Percentiles rank a stretch among this genome's conserved stretches.
phyloP scores from a whole-genome alignment of 2,329 filamentous ascomycete genomes.

The Clonostachys rosea region DNA sequence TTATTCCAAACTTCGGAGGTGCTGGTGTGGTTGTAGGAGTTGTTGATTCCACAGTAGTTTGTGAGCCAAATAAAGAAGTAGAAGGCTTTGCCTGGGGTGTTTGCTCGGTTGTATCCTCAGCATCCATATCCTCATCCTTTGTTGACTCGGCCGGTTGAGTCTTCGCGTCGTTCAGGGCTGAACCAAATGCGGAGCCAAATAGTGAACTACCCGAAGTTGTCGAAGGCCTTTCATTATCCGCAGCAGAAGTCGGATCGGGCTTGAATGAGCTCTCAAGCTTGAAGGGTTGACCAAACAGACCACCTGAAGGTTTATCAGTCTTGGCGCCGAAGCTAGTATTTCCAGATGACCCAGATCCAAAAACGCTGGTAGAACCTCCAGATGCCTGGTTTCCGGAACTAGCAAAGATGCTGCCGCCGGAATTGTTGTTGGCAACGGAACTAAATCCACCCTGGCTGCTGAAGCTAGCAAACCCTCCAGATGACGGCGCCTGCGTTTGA shows the following conservation, averaged over 20 bases:
- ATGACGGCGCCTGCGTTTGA: constrained; percentile 13
- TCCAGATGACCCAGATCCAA: constrained; percentile 14
- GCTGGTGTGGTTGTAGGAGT: constrained; percentile 50
- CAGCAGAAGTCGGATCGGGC: constrained; percentile 54
- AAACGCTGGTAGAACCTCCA: constrained; percentile 26
- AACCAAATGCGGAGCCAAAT: constrained; percentile 59
- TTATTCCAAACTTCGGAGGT: constrained; percentile 36
- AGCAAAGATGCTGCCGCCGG: constrained; percentile 28
- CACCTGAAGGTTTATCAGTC: constrained; percentile 19
- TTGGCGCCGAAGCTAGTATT: constrained; percentile 10
- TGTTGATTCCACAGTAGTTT: constrained; percentile 24
- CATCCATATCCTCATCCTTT: constrained; percentile 52
- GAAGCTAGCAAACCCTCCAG: constrained; percentile 49
- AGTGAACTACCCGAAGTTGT: constrained; percentile 37
- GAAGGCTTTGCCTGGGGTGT: constrained; percentile 29
- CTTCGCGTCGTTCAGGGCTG: constrained; percentile 44
- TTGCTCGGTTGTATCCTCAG: constrained; percentile 21
- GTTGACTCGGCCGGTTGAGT: no score
- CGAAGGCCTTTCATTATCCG: constrained; percentile 48
- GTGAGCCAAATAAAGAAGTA: constrained; percentile 17
- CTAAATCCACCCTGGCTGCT: constrained; percentile 51
- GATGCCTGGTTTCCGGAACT: background rate
- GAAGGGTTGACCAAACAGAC: constrained; percentile 49
- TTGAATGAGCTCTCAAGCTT: constrained; percentile 66
- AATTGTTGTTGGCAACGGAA: constrained; percentile 24